Evolutionary conservation across 2,329 filamentous ascomycete genomes (phyloP).

Genomic region (Fonsecaea monophora): DNA sequence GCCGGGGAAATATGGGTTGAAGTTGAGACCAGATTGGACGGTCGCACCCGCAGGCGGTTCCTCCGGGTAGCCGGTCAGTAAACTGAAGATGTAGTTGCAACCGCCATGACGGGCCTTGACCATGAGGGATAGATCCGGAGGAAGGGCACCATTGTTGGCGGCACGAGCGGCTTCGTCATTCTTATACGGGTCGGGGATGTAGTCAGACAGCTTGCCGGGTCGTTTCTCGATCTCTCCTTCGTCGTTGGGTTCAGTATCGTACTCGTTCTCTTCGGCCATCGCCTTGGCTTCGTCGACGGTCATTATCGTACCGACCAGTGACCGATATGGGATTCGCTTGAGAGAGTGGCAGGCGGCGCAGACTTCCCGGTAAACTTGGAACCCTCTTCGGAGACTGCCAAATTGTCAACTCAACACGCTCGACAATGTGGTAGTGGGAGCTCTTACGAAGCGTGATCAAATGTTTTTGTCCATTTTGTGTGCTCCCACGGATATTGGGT

Average conservation of each 20-base stretch:
- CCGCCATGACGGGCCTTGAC: conserved; percentile 97
- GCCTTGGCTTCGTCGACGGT: conserved; percentile 98
- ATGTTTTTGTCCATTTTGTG: conserved; percentile 88
- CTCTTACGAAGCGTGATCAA: conserved; percentile 93
- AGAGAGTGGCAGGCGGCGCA: conserved; percentile 98
- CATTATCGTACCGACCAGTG: conserved; percentile 87
- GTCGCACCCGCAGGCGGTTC: conserved; percentile 88
- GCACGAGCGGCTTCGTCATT: conserved; percentile 98
- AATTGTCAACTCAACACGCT: conserved; percentile 39
- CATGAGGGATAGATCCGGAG: conserved; percentile 96
- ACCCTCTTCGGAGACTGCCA: conserved; percentile 89
- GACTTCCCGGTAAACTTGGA: conserved; percentile 99
- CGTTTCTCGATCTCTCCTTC: conserved; percentile 98
- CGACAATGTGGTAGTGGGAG: conserved; percentile 9
- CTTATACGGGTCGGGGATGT: conserved; percentile 93
- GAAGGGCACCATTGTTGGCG: conserved; percentile 97
- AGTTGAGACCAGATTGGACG: conserved; percentile 91
- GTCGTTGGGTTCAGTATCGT: conserved; percentile 97
- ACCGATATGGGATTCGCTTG: conserved; percentile 88
- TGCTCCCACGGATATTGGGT: conserved; percentile 97
- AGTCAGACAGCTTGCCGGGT: conserved; percentile 97
- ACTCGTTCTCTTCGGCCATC: conserved; percentile 97
- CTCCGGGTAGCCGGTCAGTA: conserved; percentile 96
- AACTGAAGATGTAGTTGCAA: conserved; percentile 97
- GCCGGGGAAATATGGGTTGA: conserved; percentile 99